Conservation (phyloP, 2,329 filamentous ascomycete species). For the Cryphonectria parasitica region DNA sequence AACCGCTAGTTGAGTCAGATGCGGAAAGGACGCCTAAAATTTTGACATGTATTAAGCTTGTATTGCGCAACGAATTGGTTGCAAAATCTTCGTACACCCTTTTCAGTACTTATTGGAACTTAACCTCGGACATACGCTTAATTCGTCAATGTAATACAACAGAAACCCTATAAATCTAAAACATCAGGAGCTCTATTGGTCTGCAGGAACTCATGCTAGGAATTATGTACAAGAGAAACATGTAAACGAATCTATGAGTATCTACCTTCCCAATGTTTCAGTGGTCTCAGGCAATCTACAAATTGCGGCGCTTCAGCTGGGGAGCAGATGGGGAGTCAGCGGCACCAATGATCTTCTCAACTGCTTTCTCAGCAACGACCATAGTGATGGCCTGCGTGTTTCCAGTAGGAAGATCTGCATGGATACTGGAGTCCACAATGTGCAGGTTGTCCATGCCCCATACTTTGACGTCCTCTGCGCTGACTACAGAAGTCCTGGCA, state of each 20-base stretch:
- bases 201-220: not conserved
- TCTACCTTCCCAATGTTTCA: not conserved
- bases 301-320: not conserved
- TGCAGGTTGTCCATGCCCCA: conserved; percentile 66
- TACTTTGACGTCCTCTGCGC: conserved; percentile 59
- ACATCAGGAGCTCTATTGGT: not conserved
- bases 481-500: conserved; percentile 59
- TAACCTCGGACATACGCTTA: no score
- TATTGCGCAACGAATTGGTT: no score
- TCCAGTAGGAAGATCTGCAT: conserved; percentile 65
- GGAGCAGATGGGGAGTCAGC: not conserved
- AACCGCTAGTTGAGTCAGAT: no score
- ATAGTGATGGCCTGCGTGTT: conserved; percentile 58
- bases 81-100: no score
- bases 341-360: conserved; percentile 31
- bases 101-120: no score
- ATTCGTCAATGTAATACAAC: no score
- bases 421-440: conserved; percentile 65
- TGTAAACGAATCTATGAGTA: not conserved
- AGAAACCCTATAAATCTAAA: no score
- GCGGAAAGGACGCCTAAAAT: no score
- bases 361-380: conserved; percentile 44
- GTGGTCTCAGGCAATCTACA: not conserved
- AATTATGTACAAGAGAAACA: not conserved
- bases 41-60: no score